A percentile compares a stretch with the other conserved stretches of the same genome.
These are phyloP conservation scores for Bipolaris victoriae DNA, from an alignment of 2,329 filamentous ascomycete genomes.

Conservation along the genomic window DNA sequence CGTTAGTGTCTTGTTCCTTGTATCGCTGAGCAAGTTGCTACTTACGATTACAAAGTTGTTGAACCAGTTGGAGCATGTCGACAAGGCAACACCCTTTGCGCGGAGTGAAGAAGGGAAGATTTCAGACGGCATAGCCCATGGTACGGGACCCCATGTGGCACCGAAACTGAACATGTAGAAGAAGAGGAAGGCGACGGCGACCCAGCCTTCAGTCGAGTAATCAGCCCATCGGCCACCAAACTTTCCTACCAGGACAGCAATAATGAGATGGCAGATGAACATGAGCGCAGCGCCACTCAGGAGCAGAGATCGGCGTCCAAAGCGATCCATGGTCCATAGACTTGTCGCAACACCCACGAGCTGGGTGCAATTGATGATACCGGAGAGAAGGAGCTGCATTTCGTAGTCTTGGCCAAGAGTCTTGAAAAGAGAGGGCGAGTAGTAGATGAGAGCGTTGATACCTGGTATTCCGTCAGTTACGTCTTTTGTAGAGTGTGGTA, in stretches of 20 bases:
- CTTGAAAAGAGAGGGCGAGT: slow-evolving; percentile 65
- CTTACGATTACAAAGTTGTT: slow-evolving; percentile 66
- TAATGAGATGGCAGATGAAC: slow-evolving; percentile 59
- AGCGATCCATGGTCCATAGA: slow-evolving; percentile 53
- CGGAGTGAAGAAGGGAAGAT: slow-evolving; percentile 68
- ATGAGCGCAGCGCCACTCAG: slow-evolving; percentile 55
- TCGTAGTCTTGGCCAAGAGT: slow-evolving; percentile 63
- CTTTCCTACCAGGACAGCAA: slow-evolving; percentile 61
- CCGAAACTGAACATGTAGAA: slow-evolving; percentile 69
- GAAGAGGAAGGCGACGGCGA: slow-evolving; percentile 64
- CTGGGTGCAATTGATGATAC: slow-evolving; percentile 64
- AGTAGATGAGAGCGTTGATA: slow-evolving; percentile 61
- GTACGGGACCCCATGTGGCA: slow-evolving; percentile 62
- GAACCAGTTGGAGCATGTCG: slow-evolving; percentile 68
- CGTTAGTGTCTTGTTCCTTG: slow-evolving; percentile 47
- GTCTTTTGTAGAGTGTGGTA: background rate
- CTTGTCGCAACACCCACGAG: slow-evolving; percentile 50
- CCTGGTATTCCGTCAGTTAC: slow-evolving; percentile 4
- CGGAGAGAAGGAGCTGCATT: slow-evolving; percentile 66
- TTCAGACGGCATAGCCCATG: slow-evolving; percentile 60
- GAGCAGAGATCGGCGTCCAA: slow-evolving; percentile 51
- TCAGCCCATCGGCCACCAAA: slow-evolving; percentile 59
- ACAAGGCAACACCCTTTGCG: slow-evolving; percentile 70
- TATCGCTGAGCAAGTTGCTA: background rate
- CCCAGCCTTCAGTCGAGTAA: slow-evolving; percentile 61